phyloP scores from a whole-genome alignment of 2,329 filamentous ascomycete genomes.

The Penicillium sp. region DNA sequence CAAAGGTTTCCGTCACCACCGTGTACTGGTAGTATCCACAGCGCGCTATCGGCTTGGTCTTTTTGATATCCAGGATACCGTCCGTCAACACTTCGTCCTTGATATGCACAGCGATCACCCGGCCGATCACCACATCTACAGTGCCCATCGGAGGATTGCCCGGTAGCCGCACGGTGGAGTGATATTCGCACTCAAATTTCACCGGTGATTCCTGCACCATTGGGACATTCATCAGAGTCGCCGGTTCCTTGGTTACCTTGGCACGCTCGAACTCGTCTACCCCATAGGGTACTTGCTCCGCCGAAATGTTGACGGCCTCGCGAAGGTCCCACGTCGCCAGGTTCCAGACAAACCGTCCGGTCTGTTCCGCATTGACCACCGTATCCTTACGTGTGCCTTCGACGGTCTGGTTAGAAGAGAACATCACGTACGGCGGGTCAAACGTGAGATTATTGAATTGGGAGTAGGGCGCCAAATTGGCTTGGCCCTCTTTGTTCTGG shows the following conservation, averaged over 20 bases:
- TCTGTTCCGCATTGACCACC: slow-evolving; percentile 55
- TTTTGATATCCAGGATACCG: slow-evolving; percentile 55
- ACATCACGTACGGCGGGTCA: slow-evolving; percentile 63
- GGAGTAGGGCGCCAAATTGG: slow-evolving; percentile 60
- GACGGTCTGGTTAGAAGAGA: slow-evolving; percentile 57
- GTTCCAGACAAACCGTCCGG: slow-evolving; percentile 59
- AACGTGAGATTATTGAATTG: slow-evolving; percentile 65
- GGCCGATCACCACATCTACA: slow-evolving; percentile 58
- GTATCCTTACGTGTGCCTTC: slow-evolving; percentile 54
- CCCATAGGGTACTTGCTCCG: slow-evolving; percentile 49
- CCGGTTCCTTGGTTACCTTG: slow-evolving; percentile 50
- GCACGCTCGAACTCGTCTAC: slow-evolving; percentile 57
- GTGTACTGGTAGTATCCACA: slow-evolving; percentile 62
- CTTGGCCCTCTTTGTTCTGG: slow-evolving; percentile 44
- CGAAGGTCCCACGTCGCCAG: slow-evolving; percentile 58
- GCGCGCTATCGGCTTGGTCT: slow-evolving; percentile 59
- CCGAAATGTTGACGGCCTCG: slow-evolving; percentile 55
- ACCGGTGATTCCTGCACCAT: slow-evolving; percentile 57
- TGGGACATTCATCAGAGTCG: slow-evolving; percentile 42
- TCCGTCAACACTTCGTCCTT: slow-evolving; percentile 55
- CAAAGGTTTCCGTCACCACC: slow-evolving; percentile 56
- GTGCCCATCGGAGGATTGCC: slow-evolving; percentile 58
- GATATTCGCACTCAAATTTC: slow-evolving; percentile 59
- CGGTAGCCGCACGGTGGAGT: slow-evolving; percentile 55
- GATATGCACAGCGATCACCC: slow-evolving; percentile 59